Conservation (phyloP, 2,329 filamentous ascomycete genomes). For the Botrytis galanthina region DNA sequence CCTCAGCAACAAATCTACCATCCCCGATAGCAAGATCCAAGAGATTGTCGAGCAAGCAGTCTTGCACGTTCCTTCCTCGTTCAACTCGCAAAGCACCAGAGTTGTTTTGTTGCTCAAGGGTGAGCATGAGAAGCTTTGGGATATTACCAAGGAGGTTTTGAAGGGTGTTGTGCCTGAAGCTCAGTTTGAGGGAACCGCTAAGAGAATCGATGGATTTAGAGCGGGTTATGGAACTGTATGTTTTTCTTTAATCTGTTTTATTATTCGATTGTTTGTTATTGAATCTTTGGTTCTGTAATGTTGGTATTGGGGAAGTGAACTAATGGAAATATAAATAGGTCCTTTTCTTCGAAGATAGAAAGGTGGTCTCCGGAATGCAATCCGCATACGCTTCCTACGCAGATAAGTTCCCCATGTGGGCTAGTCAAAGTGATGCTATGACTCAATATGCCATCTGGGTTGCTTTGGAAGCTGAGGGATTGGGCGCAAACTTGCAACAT, state of each 20-base stretch:
- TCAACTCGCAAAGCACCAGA: slow-evolving; percentile 86
- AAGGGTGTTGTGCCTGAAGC: slow-evolving; percentile 63
- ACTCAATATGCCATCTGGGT: slow-evolving; percentile 79
- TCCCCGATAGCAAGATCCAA: slow-evolving; percentile 57
- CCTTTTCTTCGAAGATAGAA: slow-evolving; percentile 82
- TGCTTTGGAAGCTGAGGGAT: slow-evolving; percentile 76
- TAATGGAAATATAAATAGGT: slow-evolving; percentile 45
- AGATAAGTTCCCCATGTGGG: slow-evolving; percentile 77
- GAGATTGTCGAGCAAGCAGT: slow-evolving; percentile 65
- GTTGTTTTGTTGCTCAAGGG: slow-evolving; percentile 74
- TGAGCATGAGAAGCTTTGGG: slow-evolving; percentile 88
- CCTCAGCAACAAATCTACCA: slow-evolving; percentile 61
- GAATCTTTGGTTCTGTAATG: not conserved
- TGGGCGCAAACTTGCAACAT: slow-evolving; percentile 88
- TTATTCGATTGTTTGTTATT: not conserved
- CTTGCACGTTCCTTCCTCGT: slow-evolving; percentile 70
- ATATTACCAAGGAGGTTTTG: slow-evolving; percentile 63
- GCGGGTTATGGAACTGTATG: slow-evolving; percentile 72
- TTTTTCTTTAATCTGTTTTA: not conserved
- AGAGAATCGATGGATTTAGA: slow-evolving; percentile 54
- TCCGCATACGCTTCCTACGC: slow-evolving; percentile 70
- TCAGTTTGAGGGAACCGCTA: slow-evolving; percentile 28
- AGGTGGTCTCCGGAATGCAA: slow-evolving; percentile 63
- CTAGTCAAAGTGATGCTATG: slow-evolving; percentile 75
- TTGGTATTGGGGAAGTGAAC: not conserved